Evolutionary conservation across 2,329 filamentous ascomycete species (phyloP), one percentile per base, ranked within the genome.

Genomic region (Dactylellina parvicollis): DNA sequence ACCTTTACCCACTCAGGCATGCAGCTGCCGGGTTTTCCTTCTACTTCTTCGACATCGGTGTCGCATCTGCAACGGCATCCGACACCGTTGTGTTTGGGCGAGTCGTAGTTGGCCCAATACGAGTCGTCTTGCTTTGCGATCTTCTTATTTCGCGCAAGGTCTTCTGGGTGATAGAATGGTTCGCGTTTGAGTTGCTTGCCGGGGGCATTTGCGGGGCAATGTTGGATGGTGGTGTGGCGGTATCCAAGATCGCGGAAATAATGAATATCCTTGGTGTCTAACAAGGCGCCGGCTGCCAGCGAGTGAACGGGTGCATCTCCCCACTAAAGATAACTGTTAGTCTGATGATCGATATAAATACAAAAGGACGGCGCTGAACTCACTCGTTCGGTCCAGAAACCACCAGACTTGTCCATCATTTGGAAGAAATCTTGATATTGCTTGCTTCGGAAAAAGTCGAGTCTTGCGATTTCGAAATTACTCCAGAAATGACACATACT

Each of bases 201-300:
- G 0, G 94, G 95, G 1, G 95, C 95, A 79, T 99, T 99, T 61
- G 93, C 92, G 1, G 95, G 95, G 79, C 95, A 99, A 82, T 99
- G 95, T 82, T 98, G 94, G 79, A 99, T 99, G 2, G 95, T 99
- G 4, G 95, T 99, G 82, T 99, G 95, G 79, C 95, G 88, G 83
- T 99, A 99, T 62, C 95, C 95, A 82, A 98, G 94, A 81, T 99
- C 95, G 78, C 95, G 92, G 89, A 99, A 99, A 83, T 99, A 99
- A 82, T 99, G 95, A 73, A 99, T 92, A 79, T 99, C 92, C 61
- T 85, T 84, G 49, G 91, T 88, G 1, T 88, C 86, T 30, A 99
- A 86, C 14, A 99, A 88, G 32, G 90, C 91, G 77, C 95, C 95
- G 24, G 95, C 94, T 26, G 95, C 95, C 56, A 99, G 90, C 36